Percentiles rank a stretch among this genome's conserved stretches.
These are phyloP conservation scores for Myxozyma sirexii DNA, from an alignment of 805 yeast species.

Conservation along the genomic window DNA sequence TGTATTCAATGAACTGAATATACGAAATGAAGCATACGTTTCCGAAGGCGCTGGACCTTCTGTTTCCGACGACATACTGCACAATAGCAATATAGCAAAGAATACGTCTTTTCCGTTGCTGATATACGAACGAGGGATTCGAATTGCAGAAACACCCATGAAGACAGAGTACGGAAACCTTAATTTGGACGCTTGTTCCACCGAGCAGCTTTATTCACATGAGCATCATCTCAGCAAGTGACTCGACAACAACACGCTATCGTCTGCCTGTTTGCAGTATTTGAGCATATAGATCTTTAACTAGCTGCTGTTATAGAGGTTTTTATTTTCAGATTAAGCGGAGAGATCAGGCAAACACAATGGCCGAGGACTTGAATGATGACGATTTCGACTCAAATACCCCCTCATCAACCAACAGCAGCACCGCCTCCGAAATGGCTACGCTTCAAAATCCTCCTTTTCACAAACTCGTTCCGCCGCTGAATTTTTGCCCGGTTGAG, in stretches of 20 bases:
- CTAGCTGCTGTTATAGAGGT: too few relatives aligned
- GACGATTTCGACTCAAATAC: slow-evolving; percentile 35
- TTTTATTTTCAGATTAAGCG: too few relatives aligned
- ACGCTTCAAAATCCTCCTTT: slow-evolving; percentile 57
- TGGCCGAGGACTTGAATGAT: slow-evolving; percentile 32
- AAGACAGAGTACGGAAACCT: too few relatives aligned
- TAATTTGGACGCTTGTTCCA: too few relatives aligned
- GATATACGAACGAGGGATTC: too few relatives aligned
- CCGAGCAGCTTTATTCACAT: too few relatives aligned
- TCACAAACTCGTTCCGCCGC: slow-evolving; percentile 82
- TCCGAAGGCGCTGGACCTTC: background rate
- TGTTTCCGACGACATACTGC: background rate
- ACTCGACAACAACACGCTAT: too few relatives aligned
- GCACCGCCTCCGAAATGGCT: slow-evolving; percentile 31
- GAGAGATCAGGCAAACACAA: background rate
- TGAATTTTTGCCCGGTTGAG: slow-evolving; percentile 95
- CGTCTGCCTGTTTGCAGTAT: background rate
- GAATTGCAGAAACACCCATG: too few relatives aligned
- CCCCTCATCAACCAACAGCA: slow-evolving; percentile 33
- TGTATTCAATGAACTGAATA: background rate
- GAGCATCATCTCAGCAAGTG: too few relatives aligned
- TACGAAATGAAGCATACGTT: background rate
- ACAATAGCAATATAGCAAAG: too few relatives aligned
- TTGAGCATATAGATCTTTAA: background rate
- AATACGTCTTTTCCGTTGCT: too few relatives aligned